Percentiles rank a stretch among this genome's conserved stretches.
phyloP scores from a whole-genome alignment of 164 flowering plant species.

The Tinospora cordifolia region DNA sequence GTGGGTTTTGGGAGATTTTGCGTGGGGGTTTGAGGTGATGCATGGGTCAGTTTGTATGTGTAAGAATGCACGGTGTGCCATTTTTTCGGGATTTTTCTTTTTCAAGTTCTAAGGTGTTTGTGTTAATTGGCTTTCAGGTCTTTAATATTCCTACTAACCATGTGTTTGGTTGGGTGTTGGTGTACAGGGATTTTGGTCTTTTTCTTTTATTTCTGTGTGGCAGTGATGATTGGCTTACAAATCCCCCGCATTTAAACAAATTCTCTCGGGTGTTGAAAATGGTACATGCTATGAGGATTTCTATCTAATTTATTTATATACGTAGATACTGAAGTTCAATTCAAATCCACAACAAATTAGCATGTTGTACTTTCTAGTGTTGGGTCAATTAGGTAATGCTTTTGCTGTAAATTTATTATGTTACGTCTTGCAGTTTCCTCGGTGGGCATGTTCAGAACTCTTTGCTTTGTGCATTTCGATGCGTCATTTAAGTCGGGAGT shows the following conservation, averaged over 20 bases:
- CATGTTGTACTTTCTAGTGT: too few relatives aligned
- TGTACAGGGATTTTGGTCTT: conserved; percentile 1
- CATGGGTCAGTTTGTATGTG: neutral
- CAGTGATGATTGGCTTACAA: neutral
- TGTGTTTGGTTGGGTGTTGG: neutral
- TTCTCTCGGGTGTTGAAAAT: neutral
- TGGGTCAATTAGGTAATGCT: too few relatives aligned
- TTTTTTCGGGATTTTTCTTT: neutral
- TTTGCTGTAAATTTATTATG: too few relatives aligned
- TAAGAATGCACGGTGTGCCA: neutral
- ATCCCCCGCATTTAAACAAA: neutral
- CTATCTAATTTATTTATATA: neutral
- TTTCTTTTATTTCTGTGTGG: neutral
- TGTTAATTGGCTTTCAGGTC: neutral
- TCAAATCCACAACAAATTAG: neutral
- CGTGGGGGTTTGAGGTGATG: neutral
- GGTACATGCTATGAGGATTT: neutral
- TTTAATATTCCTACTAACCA: neutral
- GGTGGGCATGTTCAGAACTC: neutral
- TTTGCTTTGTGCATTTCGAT: neutral
- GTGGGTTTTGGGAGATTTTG: neutral
- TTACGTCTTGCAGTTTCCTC: too few relatives aligned
- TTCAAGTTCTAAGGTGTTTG: neutral
- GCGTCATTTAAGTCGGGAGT: neutral
- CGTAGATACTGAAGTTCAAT: neutral